phyloP scores from a whole-genome alignment of 148 eudicot species.

The Heliamphora exappendiculata region DNA sequence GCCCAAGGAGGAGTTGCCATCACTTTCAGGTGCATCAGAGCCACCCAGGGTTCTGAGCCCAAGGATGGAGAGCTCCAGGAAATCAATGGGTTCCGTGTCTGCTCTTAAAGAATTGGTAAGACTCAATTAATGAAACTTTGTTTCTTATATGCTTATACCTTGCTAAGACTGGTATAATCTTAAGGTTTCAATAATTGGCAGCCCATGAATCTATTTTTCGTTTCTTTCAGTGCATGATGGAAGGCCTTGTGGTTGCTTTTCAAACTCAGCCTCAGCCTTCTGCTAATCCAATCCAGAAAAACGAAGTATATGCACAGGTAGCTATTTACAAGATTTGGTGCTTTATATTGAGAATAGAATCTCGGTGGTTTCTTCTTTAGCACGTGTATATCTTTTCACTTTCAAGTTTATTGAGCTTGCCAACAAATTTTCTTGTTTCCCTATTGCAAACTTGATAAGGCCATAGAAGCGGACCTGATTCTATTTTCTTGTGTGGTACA shows the following conservation, averaged over 20 bases:
- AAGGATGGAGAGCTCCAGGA: conserved; percentile 44
- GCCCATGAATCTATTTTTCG: conserved; percentile 6
- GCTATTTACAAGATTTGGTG: neutral
- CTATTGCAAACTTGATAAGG: neutral
- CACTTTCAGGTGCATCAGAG: conserved; percentile 37
- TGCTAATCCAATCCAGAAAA: conserved; percentile 38
- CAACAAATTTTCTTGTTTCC: neutral
- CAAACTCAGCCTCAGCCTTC: conserved; percentile 57
- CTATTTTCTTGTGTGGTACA: neutral
- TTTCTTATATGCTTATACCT: neutral
- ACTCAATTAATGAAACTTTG: neutral
- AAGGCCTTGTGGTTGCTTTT: conserved; percentile 68
- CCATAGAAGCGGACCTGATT: neutral
- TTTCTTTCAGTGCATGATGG: conserved; percentile 54
- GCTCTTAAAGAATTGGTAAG: conserved; percentile 73
- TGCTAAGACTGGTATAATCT: neutral
- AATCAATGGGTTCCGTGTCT: conserved; percentile 44
- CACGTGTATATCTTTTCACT: neutral
- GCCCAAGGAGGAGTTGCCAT: conserved; percentile 35
- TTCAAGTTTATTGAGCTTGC: neutral
- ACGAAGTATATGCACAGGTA: conserved; percentile 80
- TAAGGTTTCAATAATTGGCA: neutral
- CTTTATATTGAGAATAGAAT: neutral
- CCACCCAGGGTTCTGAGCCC: conserved; percentile 39
- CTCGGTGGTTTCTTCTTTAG: neutral